Base-by-base conservation (phyloP, 129 eudicot genomes). In the Saussurea involucrata region DNA sequence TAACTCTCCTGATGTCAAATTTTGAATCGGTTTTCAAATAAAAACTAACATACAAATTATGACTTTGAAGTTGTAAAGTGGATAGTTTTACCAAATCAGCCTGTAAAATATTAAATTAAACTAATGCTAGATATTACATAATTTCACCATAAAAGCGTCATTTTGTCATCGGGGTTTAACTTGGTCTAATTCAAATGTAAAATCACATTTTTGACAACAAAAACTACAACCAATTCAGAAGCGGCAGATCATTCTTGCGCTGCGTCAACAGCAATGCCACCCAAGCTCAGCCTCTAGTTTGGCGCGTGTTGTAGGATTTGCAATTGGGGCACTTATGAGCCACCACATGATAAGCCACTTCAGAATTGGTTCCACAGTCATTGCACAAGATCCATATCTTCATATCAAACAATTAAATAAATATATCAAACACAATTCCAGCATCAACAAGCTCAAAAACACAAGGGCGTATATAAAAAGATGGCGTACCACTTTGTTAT, bases 221-320 rank as follows among this genome's bases (percentile, higher is more conserved):
- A 40, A 40, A 10, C 15, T 40, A 40, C 49, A 40, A 40, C 4
- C 0, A 40, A 2, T 11, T 40, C 3, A 9, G 49, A 40, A 40
- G 49, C 10, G 2, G 44, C 44, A 36, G 8, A 9, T 31, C 33
- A 31, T 31, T 1, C 29, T 27, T 27, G 29, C 29, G 1, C 29
- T 2, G 2, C 2, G 29, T 27, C 29, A 1, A 27, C 29, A 2
- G 29, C 33, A 49, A 49, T 11, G 25, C 31, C 13, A 9, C 67
- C 69, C 12, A 13, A 20, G 78, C 24, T 78, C 66, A 79, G 75
- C 87, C 88, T 76, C 97, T 78, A 34, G 85, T 88, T 57, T 84
- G 89, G 22, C 97, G 90, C 55, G 98, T 90, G 76, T 93, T 93
- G 92, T 93, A 93, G 8, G 98, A 93, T 58, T 90, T 88, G 90